These are phyloP conservation scores for Penicillium daleae DNA, from an alignment of 495 filamentous ascomycete genomes.

Conservation along the genomic window DNA sequence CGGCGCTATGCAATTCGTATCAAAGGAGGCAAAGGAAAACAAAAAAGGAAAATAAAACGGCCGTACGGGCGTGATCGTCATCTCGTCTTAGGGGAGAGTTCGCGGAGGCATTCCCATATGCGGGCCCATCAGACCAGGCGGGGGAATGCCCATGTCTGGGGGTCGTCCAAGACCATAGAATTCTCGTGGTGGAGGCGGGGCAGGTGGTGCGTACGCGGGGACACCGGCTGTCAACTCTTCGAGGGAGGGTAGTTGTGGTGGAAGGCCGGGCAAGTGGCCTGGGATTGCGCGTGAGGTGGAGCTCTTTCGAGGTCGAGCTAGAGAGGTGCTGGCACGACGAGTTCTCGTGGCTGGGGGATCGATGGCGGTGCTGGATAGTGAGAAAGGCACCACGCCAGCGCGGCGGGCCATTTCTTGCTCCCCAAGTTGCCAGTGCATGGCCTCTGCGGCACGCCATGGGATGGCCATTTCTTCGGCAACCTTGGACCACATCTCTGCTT, in stretches of 20 bases:
- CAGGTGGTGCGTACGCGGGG: conserved; percentile 49
- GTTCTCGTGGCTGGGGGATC: conserved; percentile 55
- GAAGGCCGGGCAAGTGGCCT: conserved; percentile 33
- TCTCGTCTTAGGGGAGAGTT: conserved; percentile 43
- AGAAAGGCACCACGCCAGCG: conserved; percentile 82
- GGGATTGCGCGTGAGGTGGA: conserved; percentile 44
- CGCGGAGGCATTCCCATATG: conserved; percentile 45
- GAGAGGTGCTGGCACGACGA: conserved; percentile 50
- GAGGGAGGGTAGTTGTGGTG: conserved; percentile 49
- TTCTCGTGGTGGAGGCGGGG: conserved; percentile 43
- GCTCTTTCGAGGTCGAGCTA: conserved; percentile 48
- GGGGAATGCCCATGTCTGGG: conserved; percentile 37
- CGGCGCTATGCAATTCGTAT: conserved; percentile 55
- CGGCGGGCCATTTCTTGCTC: conserved; percentile 90
- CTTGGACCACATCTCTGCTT: conserved; percentile 94
- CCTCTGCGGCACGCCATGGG: conserved; percentile 93
- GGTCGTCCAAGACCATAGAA: conserved; percentile 44
- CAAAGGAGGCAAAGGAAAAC: conserved; percentile 32
- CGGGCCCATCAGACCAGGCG: conserved; percentile 37
- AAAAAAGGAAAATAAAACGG: conserved; percentile 22
- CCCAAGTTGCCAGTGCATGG: conserved; percentile 97
- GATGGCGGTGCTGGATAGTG: conserved; percentile 62
- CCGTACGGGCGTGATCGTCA: conserved; percentile 34
- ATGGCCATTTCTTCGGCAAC: conserved; percentile 94
- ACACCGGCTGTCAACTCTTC: conserved; percentile 52